Conservation (phyloP, 2,329 filamentous ascomycete genomes). For the Stemphylium lycopersici region DNA sequence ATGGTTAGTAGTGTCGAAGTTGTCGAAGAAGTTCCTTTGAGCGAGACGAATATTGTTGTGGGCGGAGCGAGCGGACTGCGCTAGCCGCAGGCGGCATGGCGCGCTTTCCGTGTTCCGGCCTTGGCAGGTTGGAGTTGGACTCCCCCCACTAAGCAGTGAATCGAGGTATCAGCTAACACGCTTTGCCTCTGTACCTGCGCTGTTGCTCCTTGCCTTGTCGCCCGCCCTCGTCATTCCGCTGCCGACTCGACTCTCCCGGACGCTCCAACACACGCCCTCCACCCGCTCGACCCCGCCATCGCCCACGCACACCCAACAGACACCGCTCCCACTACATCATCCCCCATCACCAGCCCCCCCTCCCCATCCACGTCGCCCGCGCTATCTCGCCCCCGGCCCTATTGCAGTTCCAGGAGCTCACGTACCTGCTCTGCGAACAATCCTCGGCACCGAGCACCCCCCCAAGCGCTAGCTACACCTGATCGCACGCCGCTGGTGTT, state of each 20-base stretch:
- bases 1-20: constrained; percentile 44
- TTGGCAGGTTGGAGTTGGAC: constrained; percentile 9
- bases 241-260: constrained; percentile 22
- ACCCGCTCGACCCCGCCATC: constrained; percentile 23
- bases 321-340: constrained; percentile 38
- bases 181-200: constrained; percentile 34
- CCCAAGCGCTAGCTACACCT: constrained; percentile 20
- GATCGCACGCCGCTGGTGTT: constrained; percentile 16
- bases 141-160: constrained; percentile 17
- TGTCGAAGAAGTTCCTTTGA: constrained; percentile 29
- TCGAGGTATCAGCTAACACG: constrained; percentile 28
- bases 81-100: constrained; percentile 9
- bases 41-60: constrained; percentile 19
- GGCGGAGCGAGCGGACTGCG: constrained; percentile 8
- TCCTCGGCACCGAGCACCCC: constrained; percentile 6
- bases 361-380: constrained; percentile 40
- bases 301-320: constrained; percentile 26
- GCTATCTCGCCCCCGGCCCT: constrained; percentile 25
- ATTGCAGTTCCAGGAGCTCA: constrained; percentile 19
- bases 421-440: constrained; percentile 8
- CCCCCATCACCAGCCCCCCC: constrained; percentile 26
- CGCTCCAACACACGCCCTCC: constrained; percentile 12
- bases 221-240: constrained; percentile 27
- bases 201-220: constrained; percentile 31
- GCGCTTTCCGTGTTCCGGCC: background rate